Evolutionary conservation across 140 eudicot species (phyloP).

Genomic region (Senecio squalidus): DNA sequence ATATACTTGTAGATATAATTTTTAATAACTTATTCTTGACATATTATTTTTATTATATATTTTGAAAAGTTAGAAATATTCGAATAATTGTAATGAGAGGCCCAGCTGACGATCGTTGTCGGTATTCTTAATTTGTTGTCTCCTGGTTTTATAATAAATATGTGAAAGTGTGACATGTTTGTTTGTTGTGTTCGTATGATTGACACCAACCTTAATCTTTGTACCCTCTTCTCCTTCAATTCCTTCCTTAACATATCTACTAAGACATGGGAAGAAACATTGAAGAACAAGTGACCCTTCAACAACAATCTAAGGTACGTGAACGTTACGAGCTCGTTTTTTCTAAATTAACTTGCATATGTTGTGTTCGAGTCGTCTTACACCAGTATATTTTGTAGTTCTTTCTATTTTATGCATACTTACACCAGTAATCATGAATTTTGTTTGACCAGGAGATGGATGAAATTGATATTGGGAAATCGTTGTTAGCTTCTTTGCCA

Average conservation of each 20-base stretch:
- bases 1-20: neutral
- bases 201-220: conserved; percentile 18
- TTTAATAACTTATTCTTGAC: no score
- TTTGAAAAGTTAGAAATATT: neutral
- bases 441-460: conserved; percentile 28
- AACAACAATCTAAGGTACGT: conserved; percentile 41
- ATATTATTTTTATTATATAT: neutral
- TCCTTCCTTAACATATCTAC: conserved; percentile 2
- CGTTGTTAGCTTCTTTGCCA: conserved; percentile 34
- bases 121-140: conserved; percentile 12
- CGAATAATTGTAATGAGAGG: neutral
- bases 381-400: neutral
- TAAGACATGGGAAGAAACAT: conserved; percentile 48
- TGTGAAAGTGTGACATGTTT: conserved; percentile 16
- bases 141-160: conserved; percentile 14
- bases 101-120: conserved; percentile 16
- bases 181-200: conserved; percentile 30
- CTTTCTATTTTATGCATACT: no score
- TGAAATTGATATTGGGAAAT: conserved; percentile 38
- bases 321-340: neutral
- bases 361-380: neutral
- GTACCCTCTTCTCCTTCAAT: neutral
- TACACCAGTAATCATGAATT: conserved; percentile 1
- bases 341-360: neutral
- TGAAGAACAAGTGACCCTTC: conserved; percentile 41